phyloP scores from a whole-genome alignment of 2,329 filamentous ascomycete species.

The Sporothrix protearum region DNA sequence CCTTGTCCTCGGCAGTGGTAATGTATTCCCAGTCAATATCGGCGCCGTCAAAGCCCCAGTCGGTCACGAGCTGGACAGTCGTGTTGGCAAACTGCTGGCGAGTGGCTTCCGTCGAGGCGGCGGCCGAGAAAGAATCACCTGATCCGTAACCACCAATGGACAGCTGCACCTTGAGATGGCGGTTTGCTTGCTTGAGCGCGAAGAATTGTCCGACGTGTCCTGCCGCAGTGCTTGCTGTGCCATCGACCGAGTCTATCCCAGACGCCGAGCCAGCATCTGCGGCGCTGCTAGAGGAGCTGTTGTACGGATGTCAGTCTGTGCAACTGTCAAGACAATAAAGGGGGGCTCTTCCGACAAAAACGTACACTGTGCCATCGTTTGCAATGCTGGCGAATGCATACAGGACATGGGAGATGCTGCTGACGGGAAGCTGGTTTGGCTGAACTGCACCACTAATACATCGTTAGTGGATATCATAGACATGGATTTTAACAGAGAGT shows the following conservation, averaged over 20 bases:
- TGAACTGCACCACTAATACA: constrained; percentile 49
- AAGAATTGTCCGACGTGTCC: constrained; percentile 75
- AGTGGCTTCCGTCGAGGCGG: constrained; percentile 58
- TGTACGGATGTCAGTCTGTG: constrained; percentile 26
- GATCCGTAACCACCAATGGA: constrained; percentile 81
- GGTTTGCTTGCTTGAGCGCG: constrained; percentile 70
- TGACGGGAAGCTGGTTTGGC: constrained; percentile 63
- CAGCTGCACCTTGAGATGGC: constrained; percentile 73
- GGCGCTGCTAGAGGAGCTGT: background rate
- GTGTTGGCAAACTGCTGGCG: constrained; percentile 64
- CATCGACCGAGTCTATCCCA: constrained; percentile 40
- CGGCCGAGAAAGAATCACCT: constrained; percentile 63
- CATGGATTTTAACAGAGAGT: background rate
- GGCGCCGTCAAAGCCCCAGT: constrained; percentile 59
- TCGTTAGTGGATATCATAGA: background rate
- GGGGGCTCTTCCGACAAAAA: background rate
- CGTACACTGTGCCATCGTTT: constrained; percentile 45
- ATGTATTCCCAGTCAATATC: constrained; percentile 59
- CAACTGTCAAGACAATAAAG: background rate
- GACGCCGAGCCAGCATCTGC: background rate
- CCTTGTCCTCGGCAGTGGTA: constrained; percentile 38
- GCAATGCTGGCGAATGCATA: constrained; percentile 54
- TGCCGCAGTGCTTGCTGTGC: constrained; percentile 62
- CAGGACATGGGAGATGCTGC: constrained; percentile 70
- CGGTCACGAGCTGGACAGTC: constrained; percentile 65